A percentile compares a stretch with the other conserved stretches of the same genome.
Evolutionary conservation across 2,329 filamentous ascomycete species (phyloP).

Genomic region (Fusarium algeriense): DNA sequence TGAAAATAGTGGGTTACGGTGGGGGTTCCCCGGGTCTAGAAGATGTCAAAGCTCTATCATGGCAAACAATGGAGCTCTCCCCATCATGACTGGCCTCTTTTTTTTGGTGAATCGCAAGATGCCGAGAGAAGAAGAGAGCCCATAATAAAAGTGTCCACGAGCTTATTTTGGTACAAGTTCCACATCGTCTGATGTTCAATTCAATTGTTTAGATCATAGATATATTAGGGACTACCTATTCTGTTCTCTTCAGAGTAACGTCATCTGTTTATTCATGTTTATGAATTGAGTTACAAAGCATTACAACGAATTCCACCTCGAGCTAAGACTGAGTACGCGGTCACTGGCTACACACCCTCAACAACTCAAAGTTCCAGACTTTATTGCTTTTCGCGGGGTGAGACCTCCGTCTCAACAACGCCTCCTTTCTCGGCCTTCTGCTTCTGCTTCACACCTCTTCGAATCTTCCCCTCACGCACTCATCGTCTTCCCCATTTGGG

Average conservation of each 20-base stretch:
- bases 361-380: conserved; percentile 31
- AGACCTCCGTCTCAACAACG: conserved; percentile 24
- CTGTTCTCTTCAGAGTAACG: conserved; percentile 2
- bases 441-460: conserved; percentile 13
- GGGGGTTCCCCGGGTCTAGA: conserved; percentile 29
- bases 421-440: conserved; percentile 26
- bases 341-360: conserved; percentile 7
- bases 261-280: conserved; percentile 13
- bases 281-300: conserved; percentile 27
- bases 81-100: conserved; percentile 34
- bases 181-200: conserved; percentile 20
- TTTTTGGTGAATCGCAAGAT: conserved; percentile 12
- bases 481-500: conserved; percentile 39
- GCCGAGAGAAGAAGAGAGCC: conserved; percentile 2
- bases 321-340: conserved; percentile 12
- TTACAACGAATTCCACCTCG: conserved; percentile 2
- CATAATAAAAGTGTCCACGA: conserved; percentile 33
- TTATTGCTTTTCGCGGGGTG: conserved; percentile 36
- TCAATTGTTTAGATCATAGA: conserved; percentile 3
- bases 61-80: conserved; percentile 28
- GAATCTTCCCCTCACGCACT: conserved; percentile 11
- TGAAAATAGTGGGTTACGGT: conserved; percentile 34
- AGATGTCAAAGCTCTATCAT: conserved; percentile 37
- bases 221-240: conserved; percentile 3
- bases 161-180: conserved; percentile 22